A percentile compares a stretch with the other conserved stretches of the same genome.
Conservation (phyloP, 768 basidiomycete genomes). For the Trametes villosa region DNA sequence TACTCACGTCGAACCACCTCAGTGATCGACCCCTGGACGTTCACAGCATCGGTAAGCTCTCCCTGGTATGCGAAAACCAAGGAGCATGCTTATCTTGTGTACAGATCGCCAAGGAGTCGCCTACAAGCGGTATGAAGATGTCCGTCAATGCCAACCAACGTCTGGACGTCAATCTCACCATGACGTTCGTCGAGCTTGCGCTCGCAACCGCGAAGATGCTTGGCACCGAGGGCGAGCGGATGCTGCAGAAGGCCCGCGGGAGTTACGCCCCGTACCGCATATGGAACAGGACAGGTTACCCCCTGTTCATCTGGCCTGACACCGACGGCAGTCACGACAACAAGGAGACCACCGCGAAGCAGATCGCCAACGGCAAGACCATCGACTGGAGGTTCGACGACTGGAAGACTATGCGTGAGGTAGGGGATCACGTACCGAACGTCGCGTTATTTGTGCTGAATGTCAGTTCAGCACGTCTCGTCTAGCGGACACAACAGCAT, state of each 20-base stretch:
- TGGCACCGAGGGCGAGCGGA: conserved; percentile 72
- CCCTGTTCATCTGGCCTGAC: conserved; percentile 87
- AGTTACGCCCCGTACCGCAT: conserved; percentile 94
- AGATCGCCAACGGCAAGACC: conserved; percentile 72
- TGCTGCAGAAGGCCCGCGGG: conserved; percentile 79
- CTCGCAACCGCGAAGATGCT: conserved; percentile 74
- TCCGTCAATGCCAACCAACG: conserved; percentile 77
- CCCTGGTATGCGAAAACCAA: background rate
- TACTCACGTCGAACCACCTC: background rate
- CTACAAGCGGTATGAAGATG: conserved; percentile 57
- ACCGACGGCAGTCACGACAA: conserved; percentile 53
- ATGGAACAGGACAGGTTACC: conserved; percentile 87
- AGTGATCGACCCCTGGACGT: conserved; percentile 98
- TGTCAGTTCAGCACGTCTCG: conserved; percentile 43
- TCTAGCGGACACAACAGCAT: conserved; percentile 79
- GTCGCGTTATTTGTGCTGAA: background rate
- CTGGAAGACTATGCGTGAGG: conserved; percentile 93
- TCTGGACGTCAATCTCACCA: conserved; percentile 89
- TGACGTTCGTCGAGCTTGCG: conserved; percentile 86
- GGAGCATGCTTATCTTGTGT: background rate
- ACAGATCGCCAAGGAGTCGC: conserved; percentile 58
- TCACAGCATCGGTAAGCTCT: conserved; percentile 64
- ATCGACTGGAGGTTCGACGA: conserved; percentile 98
- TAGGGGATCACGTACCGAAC: conserved; percentile 36
- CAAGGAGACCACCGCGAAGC: conserved; percentile 55